Conservation (phyloP, 1,139 yeast species). For the Blastobotrys serpentis region DNA sequence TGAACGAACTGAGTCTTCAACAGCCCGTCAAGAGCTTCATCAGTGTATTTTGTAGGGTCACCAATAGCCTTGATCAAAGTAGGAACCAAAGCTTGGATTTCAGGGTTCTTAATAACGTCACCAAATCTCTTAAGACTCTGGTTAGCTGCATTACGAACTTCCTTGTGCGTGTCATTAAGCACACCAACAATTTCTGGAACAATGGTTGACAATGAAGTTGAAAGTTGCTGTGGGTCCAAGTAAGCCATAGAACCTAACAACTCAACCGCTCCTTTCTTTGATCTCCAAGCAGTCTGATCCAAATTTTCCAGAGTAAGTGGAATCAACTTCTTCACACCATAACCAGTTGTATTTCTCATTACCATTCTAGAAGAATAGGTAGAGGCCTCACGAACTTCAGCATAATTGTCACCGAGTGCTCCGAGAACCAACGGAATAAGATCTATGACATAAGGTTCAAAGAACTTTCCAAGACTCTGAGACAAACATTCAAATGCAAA, state of each 20-base stretch:
- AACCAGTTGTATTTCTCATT: slow-evolving; percentile 90
- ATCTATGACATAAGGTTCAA: slow-evolving; percentile 94
- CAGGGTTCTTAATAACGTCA: slow-evolving; percentile 96
- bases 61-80: slow-evolving; percentile 87
- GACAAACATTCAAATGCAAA: slow-evolving; percentile 85
- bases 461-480: slow-evolving; percentile 64
- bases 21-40: slow-evolving; percentile 79
- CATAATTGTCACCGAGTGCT: slow-evolving; percentile 77
- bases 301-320: slow-evolving; percentile 86
- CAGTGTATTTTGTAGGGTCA: slow-evolving; percentile 89
- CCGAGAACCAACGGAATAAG: slow-evolving; percentile 76
- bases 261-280: slow-evolving; percentile 96
- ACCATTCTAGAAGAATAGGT: slow-evolving; percentile 81
- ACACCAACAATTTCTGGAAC: slow-evolving; percentile 97
- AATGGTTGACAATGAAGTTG: slow-evolving; percentile 82
- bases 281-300: slow-evolving; percentile 93
- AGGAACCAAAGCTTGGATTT: slow-evolving; percentile 90
- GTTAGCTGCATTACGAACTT: slow-evolving; percentile 94
- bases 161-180: slow-evolving; percentile 91
- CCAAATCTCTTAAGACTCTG: slow-evolving; percentile 87
- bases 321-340: slow-evolving; percentile 85
- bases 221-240: slow-evolving; percentile 89
- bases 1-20: slow-evolving; percentile 93
- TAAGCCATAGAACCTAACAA: slow-evolving; percentile 97
- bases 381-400: slow-evolving; percentile 89